Percentiles rank a stretch among this genome's conserved stretches.
These are phyloP conservation scores for Phellinidium pouzarii DNA, from an alignment of 1,284 basidiomycete species.

Conservation along the genomic window DNA sequence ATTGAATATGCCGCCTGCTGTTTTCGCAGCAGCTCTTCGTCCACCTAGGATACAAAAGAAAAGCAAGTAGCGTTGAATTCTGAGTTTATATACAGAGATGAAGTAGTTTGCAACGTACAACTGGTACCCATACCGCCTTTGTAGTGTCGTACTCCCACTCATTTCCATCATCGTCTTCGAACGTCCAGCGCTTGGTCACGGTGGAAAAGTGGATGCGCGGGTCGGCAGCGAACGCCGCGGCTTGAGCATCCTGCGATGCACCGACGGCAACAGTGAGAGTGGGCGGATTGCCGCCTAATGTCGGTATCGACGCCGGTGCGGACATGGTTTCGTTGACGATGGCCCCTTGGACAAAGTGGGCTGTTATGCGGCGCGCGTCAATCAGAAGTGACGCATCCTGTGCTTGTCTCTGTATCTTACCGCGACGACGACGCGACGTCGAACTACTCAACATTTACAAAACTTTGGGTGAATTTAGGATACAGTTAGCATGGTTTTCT, in stretches of 20 bases:
- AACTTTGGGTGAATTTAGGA: background rate
- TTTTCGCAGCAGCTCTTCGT: conserved; percentile 74
- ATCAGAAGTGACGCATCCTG: conserved; percentile 15
- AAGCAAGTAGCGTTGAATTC: background rate
- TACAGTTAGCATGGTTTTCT: conserved; percentile 32
- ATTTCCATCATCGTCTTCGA: conserved; percentile 81
- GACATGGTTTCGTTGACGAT: conserved; percentile 6
- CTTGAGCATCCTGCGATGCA: conserved; percentile 47
- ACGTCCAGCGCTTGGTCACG: conserved; percentile 73
- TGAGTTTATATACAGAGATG: background rate
- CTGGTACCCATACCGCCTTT: conserved; percentile 73
- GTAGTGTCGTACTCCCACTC: conserved; percentile 83
- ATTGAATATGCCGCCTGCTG: conserved; percentile 93
- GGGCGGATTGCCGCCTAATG: background rate
- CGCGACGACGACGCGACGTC: conserved; percentile 1
- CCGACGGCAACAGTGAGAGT: conserved; percentile 33
- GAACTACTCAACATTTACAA: background rate
- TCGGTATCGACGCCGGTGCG: background rate
- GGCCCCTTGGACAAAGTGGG: background rate
- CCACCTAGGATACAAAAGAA: conserved; percentile 43
- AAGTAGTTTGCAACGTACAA: conserved; percentile 49
- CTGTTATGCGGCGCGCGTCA: background rate
- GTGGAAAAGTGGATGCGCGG: conserved; percentile 78
- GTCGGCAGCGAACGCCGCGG: conserved; percentile 67
- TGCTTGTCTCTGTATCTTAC: background rate